Evolutionary conservation across 306 rosid genomes (phyloP), one percentile per base, ranked within the genome.

Genomic region (Cucumis melo): DNA sequence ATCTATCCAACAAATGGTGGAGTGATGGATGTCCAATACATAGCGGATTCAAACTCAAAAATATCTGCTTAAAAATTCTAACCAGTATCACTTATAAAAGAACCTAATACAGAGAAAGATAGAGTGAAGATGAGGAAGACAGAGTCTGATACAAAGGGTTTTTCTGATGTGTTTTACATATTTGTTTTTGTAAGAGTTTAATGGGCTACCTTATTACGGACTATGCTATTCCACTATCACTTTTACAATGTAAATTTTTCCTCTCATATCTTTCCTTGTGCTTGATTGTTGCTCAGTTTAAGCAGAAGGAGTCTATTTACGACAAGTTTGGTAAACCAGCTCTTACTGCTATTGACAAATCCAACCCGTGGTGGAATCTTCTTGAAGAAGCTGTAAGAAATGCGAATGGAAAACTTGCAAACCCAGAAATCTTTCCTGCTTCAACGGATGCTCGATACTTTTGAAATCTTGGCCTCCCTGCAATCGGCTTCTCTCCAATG

Each of bases 401-500:
- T 65, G 95, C 93, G n/a, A 85, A 90, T 68, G 92, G 96, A 59
- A 94, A 92, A 79, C 88, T 94, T 67, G 92, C 91, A 74, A 83
- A 89, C 79, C 99, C 97, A 9, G 96, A 94, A 82, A 83, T 94
- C 63, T 90, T 91, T 85, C 96, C 91, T 8, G 97, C 92, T 4
- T 77, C 96, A 56, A 92, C 99, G 44, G 99, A 94, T 84, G 85
- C 97, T 34, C 92, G 92, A 59, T 87, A 92, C 82, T 94, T 92
- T 82, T 89, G 99, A 54, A 10, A 6, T n/a, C 87, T 2, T 41
- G 96, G 99, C 77, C 71, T 94, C 65, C 95, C 96, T 5, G 96
- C 99, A 17, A 90, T 94, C 67, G 97, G 99, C 73, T 89, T 94
- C 88, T 94, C 97, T 64, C 99, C 99, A 15, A 92, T 94, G 88